Evolutionary conservation across 768 basidiomycete genomes (phyloP), one percentile per base, ranked within the genome.

Genomic region (Suillus tomentosus): DNA sequence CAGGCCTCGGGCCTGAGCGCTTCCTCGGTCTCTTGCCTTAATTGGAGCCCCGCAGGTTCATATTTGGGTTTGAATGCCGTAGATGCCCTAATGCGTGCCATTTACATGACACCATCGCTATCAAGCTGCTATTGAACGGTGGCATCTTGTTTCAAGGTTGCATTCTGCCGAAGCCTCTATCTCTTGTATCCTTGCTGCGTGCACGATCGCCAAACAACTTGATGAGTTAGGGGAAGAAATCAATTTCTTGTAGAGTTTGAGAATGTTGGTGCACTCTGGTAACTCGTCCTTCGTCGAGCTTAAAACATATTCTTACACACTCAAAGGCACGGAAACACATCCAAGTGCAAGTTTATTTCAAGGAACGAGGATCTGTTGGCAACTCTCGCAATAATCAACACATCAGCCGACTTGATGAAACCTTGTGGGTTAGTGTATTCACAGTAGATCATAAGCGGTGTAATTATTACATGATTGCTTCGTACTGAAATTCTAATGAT

Each of bases 1-100:
- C 70, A 76, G 79, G n/a, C 85, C 85, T 87, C 70, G 75, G 79
- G n/a, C 85, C 85, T 0, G 77, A 80, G 40, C 79, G 85, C 3
- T 77, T 78, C 69, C 73, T 85, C 14, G 61, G 43, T 5, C 45
- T 24, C 27, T 56, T 51, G 22, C 65, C 68, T 0, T 62, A 69
- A 27, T 61, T 64, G 64, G 64, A 68, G 13, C 63, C 66, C 5
- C 65, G 47, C 5, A 54, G 64, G 14, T 9, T 70, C 31, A 39
- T 63, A 10, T 70, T 70, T 58, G 69, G 68, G 6, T 71, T 71
- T 14, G 69, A 66, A n/a, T 50, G 69, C 9, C 60, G 70, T 13
- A 8, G 31, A 17, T 70, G 69, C 40, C 69, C 69, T 9, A 68
- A 72, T 2, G 48, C 63, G 14, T 51, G 14, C 9, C 6, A 8